Evolutionary conservation across 2,329 filamentous ascomycete genomes (phyloP).

Genomic region (Phialophora verrucosa): DNA sequence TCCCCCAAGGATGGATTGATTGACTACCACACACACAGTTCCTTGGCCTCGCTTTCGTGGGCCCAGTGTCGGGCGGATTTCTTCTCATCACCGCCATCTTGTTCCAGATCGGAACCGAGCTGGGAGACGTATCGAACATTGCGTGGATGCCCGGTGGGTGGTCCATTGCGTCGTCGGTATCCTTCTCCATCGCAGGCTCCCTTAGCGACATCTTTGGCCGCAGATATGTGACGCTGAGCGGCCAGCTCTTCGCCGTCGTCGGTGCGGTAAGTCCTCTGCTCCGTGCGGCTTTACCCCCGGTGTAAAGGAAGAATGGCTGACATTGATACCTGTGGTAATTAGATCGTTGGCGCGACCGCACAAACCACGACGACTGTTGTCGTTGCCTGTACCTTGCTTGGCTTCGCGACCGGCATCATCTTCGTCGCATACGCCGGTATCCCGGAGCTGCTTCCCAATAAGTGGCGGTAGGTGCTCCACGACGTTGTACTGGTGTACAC

Average conservation of each 20-base stretch:
- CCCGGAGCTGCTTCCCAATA: slow-evolving; percentile 11
- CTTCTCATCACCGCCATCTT: slow-evolving; percentile 7
- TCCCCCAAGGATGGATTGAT: background rate
- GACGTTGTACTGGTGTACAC: background rate
- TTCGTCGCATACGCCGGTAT: slow-evolving; percentile 10
- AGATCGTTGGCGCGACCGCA: slow-evolving; percentile 11
- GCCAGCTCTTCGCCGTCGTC: slow-evolving; percentile 10
- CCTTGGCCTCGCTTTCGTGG: slow-evolving; percentile 3
- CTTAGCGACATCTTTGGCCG: slow-evolving; percentile 15
- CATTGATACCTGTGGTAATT: background rate
- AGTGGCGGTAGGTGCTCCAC: slow-evolving; percentile 6
- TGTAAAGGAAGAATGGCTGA: background rate
- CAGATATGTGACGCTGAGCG: slow-evolving; percentile 13
- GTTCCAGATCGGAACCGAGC: slow-evolving; percentile 10
- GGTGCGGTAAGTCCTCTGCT: slow-evolving; percentile 5
- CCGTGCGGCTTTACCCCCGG: background rate
- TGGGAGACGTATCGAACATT: slow-evolving; percentile 6
- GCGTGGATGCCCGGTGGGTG: slow-evolving; percentile 11
- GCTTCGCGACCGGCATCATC: slow-evolving; percentile 9
- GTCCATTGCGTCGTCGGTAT: slow-evolving; percentile 9
- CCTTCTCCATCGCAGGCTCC: slow-evolving; percentile 11
- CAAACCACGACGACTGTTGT: slow-evolving; percentile 2
- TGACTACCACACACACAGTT: background rate
- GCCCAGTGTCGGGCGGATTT: slow-evolving; percentile 8
- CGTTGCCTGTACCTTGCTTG: slow-evolving; percentile 4